Conservation (phyloP, 1,139 yeast genomes). For the Nakaseomyces glabratus region DNA sequence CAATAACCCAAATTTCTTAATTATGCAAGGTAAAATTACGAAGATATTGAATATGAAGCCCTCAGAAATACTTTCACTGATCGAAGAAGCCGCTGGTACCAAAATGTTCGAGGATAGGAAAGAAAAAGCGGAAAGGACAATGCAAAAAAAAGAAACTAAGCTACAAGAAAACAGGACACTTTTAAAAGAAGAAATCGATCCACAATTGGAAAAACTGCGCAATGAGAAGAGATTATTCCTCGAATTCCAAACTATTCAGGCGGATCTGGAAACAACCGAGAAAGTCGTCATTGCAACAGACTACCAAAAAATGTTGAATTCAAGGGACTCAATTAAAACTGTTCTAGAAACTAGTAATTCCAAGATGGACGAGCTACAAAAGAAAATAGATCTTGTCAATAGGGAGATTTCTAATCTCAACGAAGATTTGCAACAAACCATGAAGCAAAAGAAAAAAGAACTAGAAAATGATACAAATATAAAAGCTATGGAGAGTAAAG, state of each 20-base stretch:
- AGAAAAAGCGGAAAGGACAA: conserved; percentile 84
- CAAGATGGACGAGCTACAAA: conserved; percentile 27
- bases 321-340: conserved; percentile 37
- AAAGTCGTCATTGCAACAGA: conserved; percentile 75
- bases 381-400: conserved; percentile 38
- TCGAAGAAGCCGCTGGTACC: conserved; percentile 98
- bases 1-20: conserved; percentile 91
- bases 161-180: conserved; percentile 66
- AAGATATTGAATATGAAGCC: conserved; percentile 97
- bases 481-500: conserved; percentile 51
- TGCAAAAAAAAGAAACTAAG: conserved; percentile 83
- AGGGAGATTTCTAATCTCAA: conserved; percentile 52
- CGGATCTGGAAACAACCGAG: conserved; percentile 67
- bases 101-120: conserved; percentile 90
- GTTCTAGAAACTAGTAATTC: conserved; percentile 32
- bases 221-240: conserved; percentile 73
- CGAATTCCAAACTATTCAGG: conserved; percentile 78
- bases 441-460: conserved; percentile 49
- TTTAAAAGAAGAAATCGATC: conserved; percentile 81
- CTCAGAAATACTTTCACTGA: conserved; percentile 73
- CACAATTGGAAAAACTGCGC: conserved; percentile 74
- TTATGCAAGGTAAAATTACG: conserved; percentile 98
- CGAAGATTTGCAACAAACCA: conserved; percentile 52
- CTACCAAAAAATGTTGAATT: conserved; percentile 40
- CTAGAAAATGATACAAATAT: conserved; percentile 53